Percentiles rank a stretch among this genome's conserved stretches.
Conservation (phyloP, 1,284 basidiomycete species). For the Porodaedalea pini region DNA sequence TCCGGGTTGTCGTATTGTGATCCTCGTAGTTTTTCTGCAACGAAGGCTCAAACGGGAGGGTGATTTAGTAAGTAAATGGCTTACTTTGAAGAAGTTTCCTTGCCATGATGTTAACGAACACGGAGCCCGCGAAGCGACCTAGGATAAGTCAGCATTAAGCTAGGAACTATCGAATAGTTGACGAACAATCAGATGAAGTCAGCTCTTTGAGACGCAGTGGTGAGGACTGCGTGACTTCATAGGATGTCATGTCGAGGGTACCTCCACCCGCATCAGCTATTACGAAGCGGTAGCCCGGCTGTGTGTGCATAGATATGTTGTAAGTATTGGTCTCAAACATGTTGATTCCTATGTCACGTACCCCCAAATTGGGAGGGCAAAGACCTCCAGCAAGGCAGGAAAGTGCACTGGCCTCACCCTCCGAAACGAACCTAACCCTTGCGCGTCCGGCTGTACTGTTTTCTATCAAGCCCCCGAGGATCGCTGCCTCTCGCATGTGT, state of each 20-base stretch:
- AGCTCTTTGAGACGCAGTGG: constrained; percentile 78
- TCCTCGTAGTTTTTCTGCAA: constrained; percentile 8
- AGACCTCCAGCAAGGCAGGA: constrained; percentile 39
- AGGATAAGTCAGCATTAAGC: background rate
- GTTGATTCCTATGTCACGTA: constrained; percentile 42
- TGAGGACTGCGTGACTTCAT: constrained; percentile 60
- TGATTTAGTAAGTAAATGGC: background rate
- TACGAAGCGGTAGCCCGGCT: constrained; percentile 65
- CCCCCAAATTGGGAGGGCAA: constrained; percentile 38
- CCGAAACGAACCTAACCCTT: constrained; percentile 70
- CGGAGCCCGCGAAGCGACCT: constrained; percentile 75
- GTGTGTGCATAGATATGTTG: too few species aligned
- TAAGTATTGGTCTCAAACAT: too few species aligned
- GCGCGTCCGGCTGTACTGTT: constrained; percentile 66
- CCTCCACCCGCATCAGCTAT: constrained; percentile 77
- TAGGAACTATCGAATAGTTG: background rate
- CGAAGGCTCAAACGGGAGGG: background rate
- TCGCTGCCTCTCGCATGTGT: constrained; percentile 66
- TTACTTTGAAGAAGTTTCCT: constrained; percentile 4
- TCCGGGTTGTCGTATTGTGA: constrained; percentile 56
- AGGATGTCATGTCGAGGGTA: constrained; percentile 74
- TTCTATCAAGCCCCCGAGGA: constrained; percentile 61
- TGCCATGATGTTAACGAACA: constrained; percentile 55
- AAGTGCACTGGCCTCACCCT: constrained; percentile 77
- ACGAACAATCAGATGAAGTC: constrained; percentile 73